Evolutionary conservation across 1,139 yeast species (phyloP).

Genomic region (Suhomyces anneliseae): DNA sequence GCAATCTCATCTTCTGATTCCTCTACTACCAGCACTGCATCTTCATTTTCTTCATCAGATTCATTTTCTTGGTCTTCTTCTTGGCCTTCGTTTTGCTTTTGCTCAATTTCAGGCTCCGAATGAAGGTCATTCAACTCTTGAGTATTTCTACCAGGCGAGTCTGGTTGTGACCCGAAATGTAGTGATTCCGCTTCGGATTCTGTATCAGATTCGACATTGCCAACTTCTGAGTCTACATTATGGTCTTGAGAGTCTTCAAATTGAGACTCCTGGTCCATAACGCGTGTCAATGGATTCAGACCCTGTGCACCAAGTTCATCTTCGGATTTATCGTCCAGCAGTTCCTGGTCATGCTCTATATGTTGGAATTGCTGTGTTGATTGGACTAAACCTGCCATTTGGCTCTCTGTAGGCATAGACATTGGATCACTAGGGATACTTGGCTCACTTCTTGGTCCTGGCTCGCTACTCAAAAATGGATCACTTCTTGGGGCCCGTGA

Average conservation of each 20-base stretch:
- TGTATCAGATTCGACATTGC: neutral
- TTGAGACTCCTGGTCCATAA: neutral
- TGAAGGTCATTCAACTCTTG: neutral
- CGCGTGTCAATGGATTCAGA: neutral
- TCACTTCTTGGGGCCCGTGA: neutral
- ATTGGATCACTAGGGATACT: conserved; percentile 3
- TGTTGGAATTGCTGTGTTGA: conserved; percentile 2
- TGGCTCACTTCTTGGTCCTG: neutral
- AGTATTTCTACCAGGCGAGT: neutral
- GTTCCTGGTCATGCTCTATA: too few relatives aligned
- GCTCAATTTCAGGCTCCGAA: neutral
- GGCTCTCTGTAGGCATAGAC: conserved; percentile 7
- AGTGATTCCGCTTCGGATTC: neutral
- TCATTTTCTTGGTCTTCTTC: neutral
- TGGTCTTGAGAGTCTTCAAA: neutral
- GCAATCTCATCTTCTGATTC: conserved; percentile 17
- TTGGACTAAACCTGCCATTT: conserved; percentile 5
- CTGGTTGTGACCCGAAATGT: neutral
- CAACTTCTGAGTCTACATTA: neutral
- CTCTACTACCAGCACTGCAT: conserved; percentile 12
- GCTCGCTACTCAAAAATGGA: neutral
- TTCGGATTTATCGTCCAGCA: too few relatives aligned
- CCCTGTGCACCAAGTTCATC: too few relatives aligned
- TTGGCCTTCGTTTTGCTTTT: neutral
- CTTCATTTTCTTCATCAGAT: neutral